Conservation (phyloP, 2,329 filamentous ascomycete genomes). For the Huntiella decipiens region DNA sequence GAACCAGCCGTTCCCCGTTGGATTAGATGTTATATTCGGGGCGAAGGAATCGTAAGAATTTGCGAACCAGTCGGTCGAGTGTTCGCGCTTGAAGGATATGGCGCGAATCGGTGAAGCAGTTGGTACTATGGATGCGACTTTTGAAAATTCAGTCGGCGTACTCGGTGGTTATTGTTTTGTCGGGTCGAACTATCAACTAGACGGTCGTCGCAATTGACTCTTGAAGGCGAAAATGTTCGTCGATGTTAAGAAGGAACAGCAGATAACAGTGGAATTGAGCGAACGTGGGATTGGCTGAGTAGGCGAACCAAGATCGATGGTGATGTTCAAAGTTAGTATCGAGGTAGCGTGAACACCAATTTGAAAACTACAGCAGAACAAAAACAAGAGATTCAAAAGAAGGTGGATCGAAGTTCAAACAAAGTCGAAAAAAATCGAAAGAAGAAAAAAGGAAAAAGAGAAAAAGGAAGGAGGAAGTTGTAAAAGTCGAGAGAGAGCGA, state of each 20-base stretch:
- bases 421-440: conserved; percentile 2
- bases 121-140: not conserved
- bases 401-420: conserved; percentile 1
- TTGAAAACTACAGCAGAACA: not conserved
- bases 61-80: not conserved
- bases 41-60: not conserved
- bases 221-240: no score
- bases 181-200: not conserved
- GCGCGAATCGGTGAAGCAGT: not conserved
- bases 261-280: not conserved
- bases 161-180: not conserved
- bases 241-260: not conserved
- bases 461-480: conserved; percentile 7
- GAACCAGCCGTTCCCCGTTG: conserved; percentile 10
- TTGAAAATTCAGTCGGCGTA: no score
- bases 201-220: not conserved
- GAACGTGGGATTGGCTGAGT: not conserved
- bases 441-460: conserved; percentile 4
- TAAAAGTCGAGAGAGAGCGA: conserved; percentile 1
- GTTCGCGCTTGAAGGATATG: not conserved
- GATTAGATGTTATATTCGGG: not conserved
- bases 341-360: not conserved
- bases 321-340: not conserved
- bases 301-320: not conserved
- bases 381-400: conserved; percentile 7